Percentiles rank a stretch among this genome's conserved stretches.
These are phyloP conservation scores for Nicotiana paniculata DNA, from an alignment of 257 asterid genomes.

Conservation along the genomic window DNA sequence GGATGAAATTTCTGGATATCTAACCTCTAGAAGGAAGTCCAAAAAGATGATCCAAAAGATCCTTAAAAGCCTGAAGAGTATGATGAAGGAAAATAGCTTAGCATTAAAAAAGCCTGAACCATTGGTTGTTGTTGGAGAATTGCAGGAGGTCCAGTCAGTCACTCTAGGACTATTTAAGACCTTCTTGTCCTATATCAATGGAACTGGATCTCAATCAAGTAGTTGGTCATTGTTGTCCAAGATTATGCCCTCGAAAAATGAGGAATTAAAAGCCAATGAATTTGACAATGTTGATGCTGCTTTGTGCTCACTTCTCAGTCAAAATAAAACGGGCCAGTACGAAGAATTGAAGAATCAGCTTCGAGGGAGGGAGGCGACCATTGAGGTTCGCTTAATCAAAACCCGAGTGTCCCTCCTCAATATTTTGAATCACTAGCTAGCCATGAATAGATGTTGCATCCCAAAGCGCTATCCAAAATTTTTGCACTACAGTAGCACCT, in stretches of 20 bases:
- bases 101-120: conserved; percentile 16
- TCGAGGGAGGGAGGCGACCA: conserved; percentile 24
- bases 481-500: neutral
- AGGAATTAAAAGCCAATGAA: conserved; percentile 18
- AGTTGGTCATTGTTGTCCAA: conserved; percentile 35
- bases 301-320: neutral
- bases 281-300: conserved; percentile 23
- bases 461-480: neutral
- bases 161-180: conserved; percentile 15
- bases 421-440: conserved; percentile 22
- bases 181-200: conserved; percentile 16
- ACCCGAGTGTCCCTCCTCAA: conserved; percentile 39
- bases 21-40: conserved; percentile 16
- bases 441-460: neutral
- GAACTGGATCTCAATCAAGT: conserved; percentile 16
- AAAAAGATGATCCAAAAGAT: conserved; percentile 31
- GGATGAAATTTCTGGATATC: conserved; percentile 10
- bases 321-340: neutral
- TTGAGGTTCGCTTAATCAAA: conserved; percentile 23
- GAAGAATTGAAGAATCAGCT: conserved; percentile 18
- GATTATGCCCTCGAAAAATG: conserved; percentile 20
- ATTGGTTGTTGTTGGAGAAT: conserved; percentile 14
- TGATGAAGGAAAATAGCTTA: neutral
- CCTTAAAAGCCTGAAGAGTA: conserved; percentile 17
- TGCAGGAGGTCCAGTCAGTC: conserved; percentile 27